Evolutionary conservation across 1,284 basidiomycete genomes (phyloP).

Genomic region (Abortiporus biennis): DNA sequence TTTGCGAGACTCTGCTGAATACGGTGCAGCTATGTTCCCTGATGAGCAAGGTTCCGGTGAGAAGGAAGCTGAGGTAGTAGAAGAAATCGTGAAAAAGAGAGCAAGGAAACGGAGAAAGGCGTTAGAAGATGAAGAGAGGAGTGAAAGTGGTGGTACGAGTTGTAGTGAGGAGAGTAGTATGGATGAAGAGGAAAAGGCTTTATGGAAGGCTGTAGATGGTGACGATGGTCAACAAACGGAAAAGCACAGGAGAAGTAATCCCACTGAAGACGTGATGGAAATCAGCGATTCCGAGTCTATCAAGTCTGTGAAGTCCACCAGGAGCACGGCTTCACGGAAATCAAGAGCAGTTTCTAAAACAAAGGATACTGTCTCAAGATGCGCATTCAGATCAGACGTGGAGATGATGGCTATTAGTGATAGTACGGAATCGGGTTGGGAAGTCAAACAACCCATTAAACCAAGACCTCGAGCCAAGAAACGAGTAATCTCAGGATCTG

Average conservation of each 20-base stretch:
- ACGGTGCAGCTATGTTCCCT: constrained; percentile 77
- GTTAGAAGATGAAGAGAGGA: constrained; percentile 42
- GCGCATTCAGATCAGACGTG: too few species aligned
- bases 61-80: constrained; percentile 22
- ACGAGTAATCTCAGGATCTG: too few species aligned
- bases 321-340: background rate
- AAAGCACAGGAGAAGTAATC: background rate
- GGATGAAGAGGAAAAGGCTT: background rate
- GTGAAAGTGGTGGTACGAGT: constrained; percentile 6
- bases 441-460: too few species aligned
- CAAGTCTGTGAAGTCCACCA: background rate
- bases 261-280: background rate
- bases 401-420: too few species aligned
- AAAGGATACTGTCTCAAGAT: too few species aligned
- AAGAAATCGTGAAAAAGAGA: constrained; percentile 57
- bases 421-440: too few species aligned
- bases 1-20: constrained; percentile 67
- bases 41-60: constrained; percentile 34
- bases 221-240: too few species aligned
- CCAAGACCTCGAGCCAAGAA: too few species aligned
- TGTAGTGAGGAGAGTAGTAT: background rate
- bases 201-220: too few species aligned
- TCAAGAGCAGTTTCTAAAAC: background rate
- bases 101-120: constrained; percentile 55
- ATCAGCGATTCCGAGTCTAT: background rate